These are phyloP conservation scores for Fusarium odoratissimum DNA, from an alignment of 2,329 filamentous ascomycete species.

Conservation along the genomic window DNA sequence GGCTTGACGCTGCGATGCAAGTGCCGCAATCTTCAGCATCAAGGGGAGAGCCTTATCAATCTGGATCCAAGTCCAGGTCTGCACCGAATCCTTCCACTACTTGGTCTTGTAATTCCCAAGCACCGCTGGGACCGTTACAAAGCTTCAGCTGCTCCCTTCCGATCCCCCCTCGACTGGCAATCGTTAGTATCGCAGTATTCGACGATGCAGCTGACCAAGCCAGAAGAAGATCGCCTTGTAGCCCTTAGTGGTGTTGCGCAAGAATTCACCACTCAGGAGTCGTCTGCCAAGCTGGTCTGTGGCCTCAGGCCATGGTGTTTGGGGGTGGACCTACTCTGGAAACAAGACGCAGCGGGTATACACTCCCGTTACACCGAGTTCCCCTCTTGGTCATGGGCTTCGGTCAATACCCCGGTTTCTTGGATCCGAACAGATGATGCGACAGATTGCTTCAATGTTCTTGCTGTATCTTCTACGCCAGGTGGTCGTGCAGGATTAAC, in stretches of 20 bases:
- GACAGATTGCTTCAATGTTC: rapidly evolving
- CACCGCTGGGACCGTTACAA: not conserved
- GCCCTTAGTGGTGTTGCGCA: not conserved
- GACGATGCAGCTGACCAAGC: not conserved
- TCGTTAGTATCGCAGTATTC: not conserved
- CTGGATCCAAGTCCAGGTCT: not conserved
- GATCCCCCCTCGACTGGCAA: not conserved
- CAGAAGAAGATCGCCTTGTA: not conserved
- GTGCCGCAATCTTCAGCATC: not conserved
- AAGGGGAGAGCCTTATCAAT: not conserved
- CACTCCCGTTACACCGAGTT: not conserved
- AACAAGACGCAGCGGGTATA: not conserved
- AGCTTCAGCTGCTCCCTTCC: rapidly evolving
- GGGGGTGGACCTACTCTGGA: not conserved
- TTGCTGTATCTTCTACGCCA: not conserved
- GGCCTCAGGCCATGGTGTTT: rapidly evolving
- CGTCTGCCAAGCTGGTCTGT: not conserved
- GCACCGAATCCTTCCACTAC: not conserved
- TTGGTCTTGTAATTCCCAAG: not conserved
- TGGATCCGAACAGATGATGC: not conserved
- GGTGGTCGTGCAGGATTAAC: not conserved
- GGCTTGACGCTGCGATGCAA: not conserved
- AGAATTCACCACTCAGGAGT: rapidly evolving
- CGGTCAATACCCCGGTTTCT: rapidly evolving
- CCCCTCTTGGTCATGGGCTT: not conserved